phyloP scores from a whole-genome alignment of 306 rosid genomes.

The Cucurbita ficifolia region DNA sequence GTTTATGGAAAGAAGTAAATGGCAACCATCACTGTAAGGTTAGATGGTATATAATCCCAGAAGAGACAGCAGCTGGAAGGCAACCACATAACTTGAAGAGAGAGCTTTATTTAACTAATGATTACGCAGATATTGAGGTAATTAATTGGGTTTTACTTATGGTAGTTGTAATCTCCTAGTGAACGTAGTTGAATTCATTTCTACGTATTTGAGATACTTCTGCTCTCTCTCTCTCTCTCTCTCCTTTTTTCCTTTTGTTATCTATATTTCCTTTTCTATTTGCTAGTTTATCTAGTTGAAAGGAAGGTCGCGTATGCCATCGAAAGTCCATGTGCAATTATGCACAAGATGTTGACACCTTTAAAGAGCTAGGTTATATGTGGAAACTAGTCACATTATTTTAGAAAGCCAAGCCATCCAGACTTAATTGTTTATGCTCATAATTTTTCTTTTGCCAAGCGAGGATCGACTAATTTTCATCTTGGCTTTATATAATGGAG shows the following conservation, averaged over 20 bases:
- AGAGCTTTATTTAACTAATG: slow-evolving; percentile 76
- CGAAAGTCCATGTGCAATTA: not conserved
- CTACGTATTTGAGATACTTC: not conserved
- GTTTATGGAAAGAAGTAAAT: slow-evolving; percentile 72
- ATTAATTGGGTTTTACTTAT: slow-evolving; percentile 3
- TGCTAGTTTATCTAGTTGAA: not conserved
- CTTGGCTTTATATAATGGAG: no score
- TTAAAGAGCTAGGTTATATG: not conserved
- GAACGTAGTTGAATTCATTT: not conserved
- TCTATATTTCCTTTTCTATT: not conserved
- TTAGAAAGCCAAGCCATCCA: no score
- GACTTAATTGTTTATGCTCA: no score
- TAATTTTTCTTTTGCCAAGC: no score
- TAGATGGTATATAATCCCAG: slow-evolving; percentile 77
- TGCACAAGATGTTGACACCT: not conserved
- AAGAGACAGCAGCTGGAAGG: slow-evolving; percentile 78
- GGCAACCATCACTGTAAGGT: slow-evolving; percentile 59
- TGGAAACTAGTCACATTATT: no score
- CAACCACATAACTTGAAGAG: slow-evolving; percentile 79
- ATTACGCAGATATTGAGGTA: slow-evolving; percentile 80
- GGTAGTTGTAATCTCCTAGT: not conserved
- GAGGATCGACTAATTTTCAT: no score
- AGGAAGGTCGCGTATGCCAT: not conserved
- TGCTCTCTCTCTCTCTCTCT: not conserved
- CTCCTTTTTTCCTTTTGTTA: not conserved